A percentile compares a stretch with the other conserved stretches of the same genome.
phyloP scores from a whole-genome alignment of 768 basidiomycete species.

The Boletus rufocinnamomeus region DNA sequence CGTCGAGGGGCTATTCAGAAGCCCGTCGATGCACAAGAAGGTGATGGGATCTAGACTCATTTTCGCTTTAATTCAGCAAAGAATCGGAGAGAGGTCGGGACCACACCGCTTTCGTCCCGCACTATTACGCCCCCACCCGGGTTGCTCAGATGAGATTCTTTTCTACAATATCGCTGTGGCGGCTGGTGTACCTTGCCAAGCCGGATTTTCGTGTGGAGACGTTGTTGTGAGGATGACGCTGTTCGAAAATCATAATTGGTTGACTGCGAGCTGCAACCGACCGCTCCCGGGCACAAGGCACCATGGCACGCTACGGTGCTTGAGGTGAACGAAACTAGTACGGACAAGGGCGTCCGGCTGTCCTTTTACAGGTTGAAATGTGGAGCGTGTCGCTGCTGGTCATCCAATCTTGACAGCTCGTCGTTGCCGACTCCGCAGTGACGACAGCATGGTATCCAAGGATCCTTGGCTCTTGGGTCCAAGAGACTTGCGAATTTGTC shows the following conservation, averaged over 20 bases:
- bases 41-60: neutral
- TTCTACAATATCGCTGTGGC: neutral
- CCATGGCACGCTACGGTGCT: neutral
- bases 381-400: neutral
- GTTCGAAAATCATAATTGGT: neutral
- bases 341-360: neutral
- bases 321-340: neutral
- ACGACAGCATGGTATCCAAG: neutral
- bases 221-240: neutral
- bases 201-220: neutral
- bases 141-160: neutral
- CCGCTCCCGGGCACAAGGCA: neutral
- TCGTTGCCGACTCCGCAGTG: neutral
- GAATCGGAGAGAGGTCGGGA: neutral
- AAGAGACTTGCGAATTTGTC: neutral
- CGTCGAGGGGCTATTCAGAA: neutral
- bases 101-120: neutral
- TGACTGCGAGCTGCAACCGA: neutral
- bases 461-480: neutral
- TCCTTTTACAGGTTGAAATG: neutral
- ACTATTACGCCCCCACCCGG: too few species aligned
- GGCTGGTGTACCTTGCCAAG: neutral
- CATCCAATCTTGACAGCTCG: neutral
- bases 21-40: neutral
- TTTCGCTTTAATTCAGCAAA: neutral